These are phyloP conservation scores for Nemania sp. DNA, from an alignment of 2,329 filamentous ascomycete genomes.

Conservation along the genomic window DNA sequence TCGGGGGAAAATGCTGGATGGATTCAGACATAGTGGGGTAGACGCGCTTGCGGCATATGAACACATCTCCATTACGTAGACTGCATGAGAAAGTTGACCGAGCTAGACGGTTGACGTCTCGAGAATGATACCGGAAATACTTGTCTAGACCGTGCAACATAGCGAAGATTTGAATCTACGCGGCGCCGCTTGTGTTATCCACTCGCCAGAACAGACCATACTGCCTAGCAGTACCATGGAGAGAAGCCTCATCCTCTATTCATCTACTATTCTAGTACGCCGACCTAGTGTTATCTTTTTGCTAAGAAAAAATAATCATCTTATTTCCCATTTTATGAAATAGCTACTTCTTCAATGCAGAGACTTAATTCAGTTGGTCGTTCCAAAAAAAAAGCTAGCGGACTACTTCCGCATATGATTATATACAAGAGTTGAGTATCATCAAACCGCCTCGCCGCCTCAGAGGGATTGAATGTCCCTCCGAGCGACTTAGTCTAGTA, in stretches of 20 bases:
- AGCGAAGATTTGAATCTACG: conserved; percentile 24
- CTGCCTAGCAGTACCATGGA: background rate
- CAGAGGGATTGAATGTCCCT: too few species aligned
- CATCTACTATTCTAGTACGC: too few species aligned
- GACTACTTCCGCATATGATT: too few species aligned
- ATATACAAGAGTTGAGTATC: too few species aligned
- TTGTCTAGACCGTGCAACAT: conserved; percentile 29
- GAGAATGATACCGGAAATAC: background rate
- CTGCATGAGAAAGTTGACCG: background rate
- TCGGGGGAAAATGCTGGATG: conserved; percentile 13
- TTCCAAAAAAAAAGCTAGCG: too few species aligned
- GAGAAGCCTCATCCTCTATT: background rate
- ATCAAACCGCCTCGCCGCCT: too few species aligned
- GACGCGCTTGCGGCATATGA: conserved; percentile 3
- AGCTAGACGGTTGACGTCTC: conserved; percentile 5
- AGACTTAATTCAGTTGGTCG: too few species aligned
- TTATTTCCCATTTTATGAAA: too few species aligned
- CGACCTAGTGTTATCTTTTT: too few species aligned
- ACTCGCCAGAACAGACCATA: background rate
- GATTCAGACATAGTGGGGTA: conserved; percentile 9
- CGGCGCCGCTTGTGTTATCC: conserved; percentile 11
- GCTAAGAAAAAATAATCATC: too few species aligned
- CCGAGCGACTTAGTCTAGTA: too few species aligned
- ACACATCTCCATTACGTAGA: conserved; percentile 24
- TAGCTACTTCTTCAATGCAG: too few species aligned